These are phyloP conservation scores for Tricholomella constricta DNA, from an alignment of 768 basidiomycete genomes.

Conservation along the genomic window DNA sequence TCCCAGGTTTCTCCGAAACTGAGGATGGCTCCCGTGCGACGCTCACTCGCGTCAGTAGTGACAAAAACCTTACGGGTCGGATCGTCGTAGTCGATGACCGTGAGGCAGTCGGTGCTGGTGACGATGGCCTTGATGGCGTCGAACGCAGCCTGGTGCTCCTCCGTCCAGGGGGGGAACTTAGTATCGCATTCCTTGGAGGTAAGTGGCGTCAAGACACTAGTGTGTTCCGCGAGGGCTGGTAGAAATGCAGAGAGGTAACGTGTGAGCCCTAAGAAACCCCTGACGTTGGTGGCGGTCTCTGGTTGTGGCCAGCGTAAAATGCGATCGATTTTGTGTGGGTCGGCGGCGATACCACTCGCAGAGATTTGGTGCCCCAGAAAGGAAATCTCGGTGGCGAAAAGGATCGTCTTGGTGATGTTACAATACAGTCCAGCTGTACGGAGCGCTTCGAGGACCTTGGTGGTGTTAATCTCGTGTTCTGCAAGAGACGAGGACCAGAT, in stretches of 20 bases:
- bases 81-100: constrained; percentile 22
- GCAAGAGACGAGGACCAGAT: too few relatives aligned
- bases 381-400: too few relatives aligned
- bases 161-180: constrained; percentile 29
- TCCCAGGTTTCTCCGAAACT: constrained; percentile 3
- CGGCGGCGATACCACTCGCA: constrained; percentile 27
- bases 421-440: too few relatives aligned
- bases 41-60: constrained; percentile 29
- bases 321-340: constrained; percentile 27
- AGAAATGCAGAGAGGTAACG: constrained; percentile 25
- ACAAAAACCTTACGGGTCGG: too few relatives aligned
- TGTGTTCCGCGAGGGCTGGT: not conserved
- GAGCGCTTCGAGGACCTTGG: too few relatives aligned
- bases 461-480: too few relatives aligned
- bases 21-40: constrained; percentile 3
- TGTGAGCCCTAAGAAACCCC: constrained; percentile 32
- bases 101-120: not conserved
- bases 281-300: constrained; percentile 24
- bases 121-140: too few relatives aligned
- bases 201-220: too few relatives aligned
- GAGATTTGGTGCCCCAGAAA: constrained; percentile 38
- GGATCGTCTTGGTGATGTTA: too few relatives aligned
- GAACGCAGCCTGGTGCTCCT: constrained; percentile 20
- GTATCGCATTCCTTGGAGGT: too few relatives aligned
- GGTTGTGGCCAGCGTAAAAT: too few relatives aligned